Conservation (phyloP, 495 filamentous ascomycete genomes). For the Aspergillus kassunensis region DNA sequence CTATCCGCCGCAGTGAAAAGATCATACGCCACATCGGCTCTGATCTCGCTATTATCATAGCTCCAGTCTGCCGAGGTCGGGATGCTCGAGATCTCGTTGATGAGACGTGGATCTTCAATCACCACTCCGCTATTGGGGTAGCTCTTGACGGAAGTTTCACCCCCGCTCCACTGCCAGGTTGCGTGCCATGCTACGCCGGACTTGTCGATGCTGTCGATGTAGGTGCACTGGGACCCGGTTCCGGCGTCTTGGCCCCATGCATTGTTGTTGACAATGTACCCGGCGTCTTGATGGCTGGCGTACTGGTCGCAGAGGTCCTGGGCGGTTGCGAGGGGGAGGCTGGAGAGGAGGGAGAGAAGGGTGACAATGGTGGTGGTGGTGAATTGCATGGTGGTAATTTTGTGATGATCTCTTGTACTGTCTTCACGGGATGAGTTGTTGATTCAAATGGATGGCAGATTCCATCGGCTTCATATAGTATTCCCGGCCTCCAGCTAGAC, state of each 20-base stretch:
- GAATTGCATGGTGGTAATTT: no score
- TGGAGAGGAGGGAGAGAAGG: no score
- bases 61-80: constrained; percentile 35
- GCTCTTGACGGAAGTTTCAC: constrained; percentile 41
- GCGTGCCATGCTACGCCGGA: constrained; percentile 33
- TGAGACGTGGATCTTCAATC: constrained; percentile 27
- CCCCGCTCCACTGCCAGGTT: constrained; percentile 43
- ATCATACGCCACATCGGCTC: constrained; percentile 46
- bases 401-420: no score
- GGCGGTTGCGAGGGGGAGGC: no score
- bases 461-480: no score
- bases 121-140: constrained; percentile 34
- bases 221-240: constrained; percentile 41
- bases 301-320: constrained; percentile 38
- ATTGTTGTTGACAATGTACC: constrained; percentile 47
- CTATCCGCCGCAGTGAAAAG: constrained; percentile 44
- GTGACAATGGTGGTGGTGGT: no score
- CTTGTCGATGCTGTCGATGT: constrained; percentile 28
- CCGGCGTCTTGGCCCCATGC: constrained; percentile 36
- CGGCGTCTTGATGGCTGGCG: constrained; percentile 25
- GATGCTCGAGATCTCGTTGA: constrained; percentile 34
- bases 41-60: constrained; percentile 35
- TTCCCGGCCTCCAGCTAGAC: no score
- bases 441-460: no score
- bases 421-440: no score